These are phyloP conservation scores for Xylaria acuta DNA, from an alignment of 495 filamentous ascomycete species.

Conservation along the genomic window DNA sequence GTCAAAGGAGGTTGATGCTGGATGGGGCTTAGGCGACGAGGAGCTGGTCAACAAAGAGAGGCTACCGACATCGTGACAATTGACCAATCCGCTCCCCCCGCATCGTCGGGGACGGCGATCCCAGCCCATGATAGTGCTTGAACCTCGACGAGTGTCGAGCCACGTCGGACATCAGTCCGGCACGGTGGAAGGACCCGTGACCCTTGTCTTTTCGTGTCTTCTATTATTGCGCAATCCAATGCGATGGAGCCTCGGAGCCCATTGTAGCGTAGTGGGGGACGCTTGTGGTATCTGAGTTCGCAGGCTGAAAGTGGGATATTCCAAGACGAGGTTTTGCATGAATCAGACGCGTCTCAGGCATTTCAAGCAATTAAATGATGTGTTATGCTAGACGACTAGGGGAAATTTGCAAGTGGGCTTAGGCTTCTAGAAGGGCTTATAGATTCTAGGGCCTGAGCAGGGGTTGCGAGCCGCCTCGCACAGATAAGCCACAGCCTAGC, in stretches of 20 bases:
- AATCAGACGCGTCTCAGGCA: conserved; percentile 54
- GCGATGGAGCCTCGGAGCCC: conserved; percentile 42
- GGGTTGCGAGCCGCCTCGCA: conserved; percentile 36
- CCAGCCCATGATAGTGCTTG: conserved; percentile 6
- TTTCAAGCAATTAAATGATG: conserved; percentile 58
- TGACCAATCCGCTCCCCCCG: background rate
- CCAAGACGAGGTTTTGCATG: conserved; percentile 48
- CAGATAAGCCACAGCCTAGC: conserved; percentile 34
- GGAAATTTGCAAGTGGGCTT: conserved; percentile 48
- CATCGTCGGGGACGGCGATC: conserved; percentile 30
- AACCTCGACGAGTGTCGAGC: conserved; percentile 17
- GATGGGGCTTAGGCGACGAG: conserved; percentile 8
- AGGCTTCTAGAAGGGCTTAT: conserved; percentile 53
- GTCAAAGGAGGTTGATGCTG: conserved; percentile 10
- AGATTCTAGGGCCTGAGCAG: conserved; percentile 47
- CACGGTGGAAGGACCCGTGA: conserved; percentile 32
- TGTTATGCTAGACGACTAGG: conserved; percentile 48
- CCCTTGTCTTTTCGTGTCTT: conserved; percentile 39
- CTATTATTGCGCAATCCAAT: conserved; percentile 57
- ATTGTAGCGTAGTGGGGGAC: conserved; percentile 35
- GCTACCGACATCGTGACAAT: conserved; percentile 20
- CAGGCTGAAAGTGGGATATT: conserved; percentile 34
- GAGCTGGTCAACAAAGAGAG: conserved; percentile 1
- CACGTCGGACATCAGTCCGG: conserved; percentile 31
- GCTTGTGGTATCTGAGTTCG: conserved; percentile 37